Percentiles rank a stretch among this genome's conserved stretches.
Evolutionary conservation across 1,284 basidiomycete genomes (phyloP).

Genomic region (Butyriboletus regius): DNA sequence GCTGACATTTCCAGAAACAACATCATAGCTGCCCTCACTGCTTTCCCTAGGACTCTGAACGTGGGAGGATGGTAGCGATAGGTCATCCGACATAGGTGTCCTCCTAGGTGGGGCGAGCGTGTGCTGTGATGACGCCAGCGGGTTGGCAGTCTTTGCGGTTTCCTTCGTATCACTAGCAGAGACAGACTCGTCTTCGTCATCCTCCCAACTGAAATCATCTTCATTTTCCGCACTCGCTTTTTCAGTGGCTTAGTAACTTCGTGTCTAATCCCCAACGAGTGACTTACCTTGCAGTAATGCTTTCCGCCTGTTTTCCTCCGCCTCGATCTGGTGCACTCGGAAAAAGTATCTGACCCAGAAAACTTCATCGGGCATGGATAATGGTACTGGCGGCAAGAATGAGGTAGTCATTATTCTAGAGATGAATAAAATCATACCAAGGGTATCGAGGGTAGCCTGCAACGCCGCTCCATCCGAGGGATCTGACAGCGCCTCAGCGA

Average conservation of each 20-base stretch:
- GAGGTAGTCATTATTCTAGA: constrained; percentile 3
- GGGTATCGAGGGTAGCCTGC: constrained; percentile 48
- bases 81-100: constrained; percentile 13
- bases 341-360: constrained; percentile 94
- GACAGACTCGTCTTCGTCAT: constrained; percentile 56
- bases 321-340: constrained; percentile 76
- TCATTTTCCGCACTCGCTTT: constrained; percentile 55
- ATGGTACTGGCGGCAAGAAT: constrained; percentile 52
- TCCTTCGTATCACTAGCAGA: constrained; percentile 16
- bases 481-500: constrained; percentile 46
- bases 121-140: constrained; percentile 23
- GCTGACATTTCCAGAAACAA: constrained; percentile 50
- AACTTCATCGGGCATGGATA: constrained; percentile 54
- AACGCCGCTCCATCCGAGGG: constrained; percentile 52
- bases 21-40: constrained; percentile 68
- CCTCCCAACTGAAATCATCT: constrained; percentile 77
- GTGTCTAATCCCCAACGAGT: background rate
- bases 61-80: constrained; percentile 30
- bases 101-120: constrained; percentile 30
- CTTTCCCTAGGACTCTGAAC: constrained; percentile 50
- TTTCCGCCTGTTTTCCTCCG: constrained; percentile 76
- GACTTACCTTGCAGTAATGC: constrained; percentile 66
- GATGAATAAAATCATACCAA: constrained; percentile 45
- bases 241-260: constrained; percentile 7
- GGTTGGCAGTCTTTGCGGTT: constrained; percentile 3